Evolutionary conservation across 2,329 filamentous ascomycete genomes (phyloP), one percentile per base, ranked within the genome.

Genomic region (Pseudogymnoascus sp.): DNA sequence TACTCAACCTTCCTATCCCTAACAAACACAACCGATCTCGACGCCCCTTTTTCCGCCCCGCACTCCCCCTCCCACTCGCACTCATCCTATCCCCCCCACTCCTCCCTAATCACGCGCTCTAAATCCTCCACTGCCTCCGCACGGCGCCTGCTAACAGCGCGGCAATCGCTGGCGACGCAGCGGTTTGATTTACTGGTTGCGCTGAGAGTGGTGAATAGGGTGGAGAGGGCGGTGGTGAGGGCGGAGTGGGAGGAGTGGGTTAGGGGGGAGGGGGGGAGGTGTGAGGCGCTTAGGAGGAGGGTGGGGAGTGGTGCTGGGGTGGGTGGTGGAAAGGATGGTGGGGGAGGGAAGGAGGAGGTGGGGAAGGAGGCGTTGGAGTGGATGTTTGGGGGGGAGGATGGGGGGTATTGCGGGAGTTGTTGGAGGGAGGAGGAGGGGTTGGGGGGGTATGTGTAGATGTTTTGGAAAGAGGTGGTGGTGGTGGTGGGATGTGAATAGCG

Each of bases 181-280:
- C 84, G 95, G 2, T 92, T 99, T 74, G 92, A 98, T 73, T 80
- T 99, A 19, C 79, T 98, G 2, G 93, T 99, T 4, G 92, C 93
- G 4, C 86, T 98, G 79, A 86, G 93, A 4, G 85, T 97, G 2
- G 88, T 98, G 66, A 97, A 98, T 76, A 88, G 84, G 64, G 86
- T 98, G 28, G 95, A 98, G 79, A 83, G 84, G 65, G 92, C 97
- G 75, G 88, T 96, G 74, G 77, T 98, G 63, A 84, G 86, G 71
- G 89, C 89, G 0, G 93, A 97, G 75, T 99, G 92, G 88, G 93
- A 96, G 78, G 90, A 90, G 68, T 99, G 93, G 93, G 82, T 98
- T 31, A 77, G 84, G 2, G 88, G 90, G 69, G 95, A 99, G 77
- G 88, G 86, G 68, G 76, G 81, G 36, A 84, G 90, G 60, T 99